A percentile compares a stretch with the other conserved stretches of the same genome.
These are phyloP conservation scores for Claviceps cyperi DNA, from an alignment of 2,329 filamentous ascomycete genomes.

Conservation along the genomic window DNA sequence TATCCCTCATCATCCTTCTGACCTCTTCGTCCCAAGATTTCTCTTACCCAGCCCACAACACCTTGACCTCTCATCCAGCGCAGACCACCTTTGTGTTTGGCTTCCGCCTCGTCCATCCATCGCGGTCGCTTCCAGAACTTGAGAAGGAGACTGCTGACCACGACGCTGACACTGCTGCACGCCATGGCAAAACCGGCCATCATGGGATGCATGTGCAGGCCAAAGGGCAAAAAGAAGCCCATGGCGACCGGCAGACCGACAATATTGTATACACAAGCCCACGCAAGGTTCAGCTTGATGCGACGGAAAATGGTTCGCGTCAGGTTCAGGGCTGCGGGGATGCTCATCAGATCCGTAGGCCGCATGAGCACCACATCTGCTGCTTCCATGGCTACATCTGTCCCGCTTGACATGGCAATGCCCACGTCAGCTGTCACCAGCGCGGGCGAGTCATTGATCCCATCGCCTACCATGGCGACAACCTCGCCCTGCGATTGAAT, in stretches of 20 bases:
- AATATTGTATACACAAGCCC: slow-evolving; percentile 88
- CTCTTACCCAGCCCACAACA: slow-evolving; percentile 27
- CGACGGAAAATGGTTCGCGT: slow-evolving; percentile 74
- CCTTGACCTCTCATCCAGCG: slow-evolving; percentile 28
- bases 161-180: slow-evolving; percentile 76
- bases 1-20: slow-evolving; percentile 40
- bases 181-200: slow-evolving; percentile 93
- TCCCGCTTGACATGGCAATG: slow-evolving; percentile 83
- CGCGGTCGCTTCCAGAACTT: slow-evolving; percentile 73
- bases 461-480: slow-evolving; percentile 95
- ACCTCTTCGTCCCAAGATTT: slow-evolving; percentile 23
- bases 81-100: slow-evolving; percentile 41
- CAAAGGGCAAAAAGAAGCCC: slow-evolving; percentile 86
- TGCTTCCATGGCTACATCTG: slow-evolving; percentile 95
- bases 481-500: slow-evolving; percentile 62
- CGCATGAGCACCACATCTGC: slow-evolving; percentile 94
- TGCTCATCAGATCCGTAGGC: slow-evolving; percentile 77
- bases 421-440: slow-evolving; percentile 85
- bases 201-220: slow-evolving; percentile 80
- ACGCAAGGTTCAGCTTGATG: slow-evolving; percentile 85
- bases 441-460: slow-evolving; percentile 95
- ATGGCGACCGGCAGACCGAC: slow-evolving; percentile 90
- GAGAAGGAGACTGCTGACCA: slow-evolving; percentile 66
- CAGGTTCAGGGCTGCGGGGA: slow-evolving; percentile 75
- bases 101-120: slow-evolving; percentile 67